Evolutionary conservation across 805 yeast genomes (phyloP).

Genomic region (Metschnikowia bowlesiae): DNA sequence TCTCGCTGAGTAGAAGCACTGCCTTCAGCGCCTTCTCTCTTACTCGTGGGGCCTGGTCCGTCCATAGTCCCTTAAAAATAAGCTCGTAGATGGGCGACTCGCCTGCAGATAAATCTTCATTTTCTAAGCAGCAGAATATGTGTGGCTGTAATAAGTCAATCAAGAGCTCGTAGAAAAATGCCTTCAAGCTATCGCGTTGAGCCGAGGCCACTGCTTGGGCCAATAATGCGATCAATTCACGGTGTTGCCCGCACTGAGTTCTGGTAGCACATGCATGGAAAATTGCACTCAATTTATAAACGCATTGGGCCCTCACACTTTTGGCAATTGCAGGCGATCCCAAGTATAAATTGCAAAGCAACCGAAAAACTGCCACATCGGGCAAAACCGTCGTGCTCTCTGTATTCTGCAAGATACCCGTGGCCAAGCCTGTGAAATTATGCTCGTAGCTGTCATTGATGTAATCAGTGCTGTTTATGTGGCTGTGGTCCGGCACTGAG

Average conservation of each 20-base stretch:
- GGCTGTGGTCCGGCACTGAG: not conserved
- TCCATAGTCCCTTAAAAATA: slow-evolving; percentile 14
- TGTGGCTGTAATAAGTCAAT: slow-evolving; percentile 12
- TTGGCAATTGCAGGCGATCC: slow-evolving; percentile 11
- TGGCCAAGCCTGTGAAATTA: not conserved
- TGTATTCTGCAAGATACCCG: not conserved
- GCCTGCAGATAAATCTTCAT: slow-evolving; percentile 14
- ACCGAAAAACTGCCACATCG: slow-evolving; percentile 8
- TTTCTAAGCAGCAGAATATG: slow-evolving; percentile 12
- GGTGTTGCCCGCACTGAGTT: slow-evolving; percentile 11
- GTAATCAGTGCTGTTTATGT: not conserved
- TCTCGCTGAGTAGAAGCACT: slow-evolving; percentile 9
- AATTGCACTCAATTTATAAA: slow-evolving; percentile 9
- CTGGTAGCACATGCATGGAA: slow-evolving; percentile 12
- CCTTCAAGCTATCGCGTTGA: slow-evolving; percentile 8
- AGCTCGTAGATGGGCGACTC: slow-evolving; percentile 13
- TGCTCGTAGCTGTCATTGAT: not conserved
- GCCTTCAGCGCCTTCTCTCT: slow-evolving; percentile 10
- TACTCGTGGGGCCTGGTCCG: slow-evolving; percentile 11
- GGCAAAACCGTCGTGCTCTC: slow-evolving; percentile 2
- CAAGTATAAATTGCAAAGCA: slow-evolving; percentile 15
- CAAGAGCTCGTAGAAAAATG: slow-evolving; percentile 15
- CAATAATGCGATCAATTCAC: slow-evolving; percentile 9
- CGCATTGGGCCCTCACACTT: slow-evolving; percentile 5
- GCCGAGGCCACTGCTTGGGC: slow-evolving; percentile 11